These are phyloP conservation scores for Gastrodia elata DNA, from an alignment of 106 monocot species.

Conservation along the genomic window DNA sequence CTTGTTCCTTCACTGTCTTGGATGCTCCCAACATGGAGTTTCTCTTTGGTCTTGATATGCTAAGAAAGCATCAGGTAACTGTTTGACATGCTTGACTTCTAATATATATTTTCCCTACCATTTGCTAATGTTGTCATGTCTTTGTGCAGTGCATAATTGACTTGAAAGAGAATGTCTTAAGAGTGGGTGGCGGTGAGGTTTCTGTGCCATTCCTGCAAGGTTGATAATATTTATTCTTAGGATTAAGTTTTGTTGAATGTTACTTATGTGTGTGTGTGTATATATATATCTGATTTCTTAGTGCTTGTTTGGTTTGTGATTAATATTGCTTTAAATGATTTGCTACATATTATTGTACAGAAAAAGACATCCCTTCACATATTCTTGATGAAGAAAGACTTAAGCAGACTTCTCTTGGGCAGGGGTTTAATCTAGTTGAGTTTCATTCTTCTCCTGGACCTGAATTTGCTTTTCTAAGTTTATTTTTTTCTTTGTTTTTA, in stretches of 20 bases:
- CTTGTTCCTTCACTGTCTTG: slow-evolving; percentile 88
- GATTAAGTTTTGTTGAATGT: background rate
- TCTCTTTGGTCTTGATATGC: slow-evolving; percentile 89
- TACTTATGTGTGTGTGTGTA: background rate
- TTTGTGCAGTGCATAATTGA: slow-evolving; percentile 82
- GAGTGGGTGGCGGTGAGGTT: slow-evolving; percentile 97
- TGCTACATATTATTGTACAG: slow-evolving; percentile 33
- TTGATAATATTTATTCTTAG: slow-evolving; percentile 15
- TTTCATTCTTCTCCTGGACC: background rate
- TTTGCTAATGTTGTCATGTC: background rate
- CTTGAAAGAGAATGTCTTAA: slow-evolving; percentile 94
- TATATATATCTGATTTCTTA: background rate
- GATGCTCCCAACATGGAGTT: slow-evolving; percentile 96
- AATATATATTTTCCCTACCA: background rate
- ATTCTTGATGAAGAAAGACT: slow-evolving; percentile 59
- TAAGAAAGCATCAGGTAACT: slow-evolving; percentile 90
- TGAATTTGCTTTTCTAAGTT: background rate
- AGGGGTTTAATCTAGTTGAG: slow-evolving; percentile 50
- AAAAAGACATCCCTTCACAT: slow-evolving; percentile 86
- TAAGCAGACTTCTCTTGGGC: slow-evolving; percentile 37
- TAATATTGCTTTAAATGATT: background rate
- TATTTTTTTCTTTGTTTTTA: background rate
- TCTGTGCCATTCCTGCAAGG: slow-evolving; percentile 99
- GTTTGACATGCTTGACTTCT: slow-evolving; percentile 2
- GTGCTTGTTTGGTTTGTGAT: background rate